phyloP scores from a whole-genome alignment of 352 stramenopile genomes.

The Phytophthora palmivora region DNA sequence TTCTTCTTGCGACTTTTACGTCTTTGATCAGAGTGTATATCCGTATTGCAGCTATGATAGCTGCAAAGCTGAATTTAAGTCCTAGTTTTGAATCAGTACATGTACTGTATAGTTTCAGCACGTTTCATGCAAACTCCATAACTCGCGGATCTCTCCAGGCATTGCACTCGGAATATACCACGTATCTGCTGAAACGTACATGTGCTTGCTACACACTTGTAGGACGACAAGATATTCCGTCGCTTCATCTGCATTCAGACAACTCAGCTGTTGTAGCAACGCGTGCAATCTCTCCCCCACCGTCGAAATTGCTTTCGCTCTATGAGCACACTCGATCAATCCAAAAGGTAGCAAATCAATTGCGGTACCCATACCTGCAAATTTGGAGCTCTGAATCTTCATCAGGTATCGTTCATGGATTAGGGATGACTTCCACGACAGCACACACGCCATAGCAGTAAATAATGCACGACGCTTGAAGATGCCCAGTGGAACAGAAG shows the following conservation, averaged over 20 bases:
- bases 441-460: constrained; percentile 24
- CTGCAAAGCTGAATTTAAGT: no score
- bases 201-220: constrained; percentile 28
- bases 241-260: constrained; percentile 4
- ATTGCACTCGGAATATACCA: constrained; percentile 26
- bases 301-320: constrained; percentile 24
- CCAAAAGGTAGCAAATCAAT: constrained; percentile 34
- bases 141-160: constrained; percentile 24
- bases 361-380: not conserved
- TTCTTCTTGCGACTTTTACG: constrained; percentile 19
- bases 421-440: constrained; percentile 30
- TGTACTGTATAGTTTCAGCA: not conserved
- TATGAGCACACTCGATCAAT: constrained; percentile 23
- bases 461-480: constrained; percentile 38
- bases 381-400: not conserved
- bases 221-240: constrained; percentile 18
- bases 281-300: constrained; percentile 32
- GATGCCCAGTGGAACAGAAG: constrained; percentile 6
- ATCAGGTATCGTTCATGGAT: constrained; percentile 36
- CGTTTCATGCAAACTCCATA: constrained; percentile 32
- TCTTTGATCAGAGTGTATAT: not conserved
- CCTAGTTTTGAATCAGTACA: no score
- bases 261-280: constrained; percentile 18
- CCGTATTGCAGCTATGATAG: no score
- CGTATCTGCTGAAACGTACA: constrained; percentile 29